Conservation (phyloP, 495 filamentous ascomycete genomes). For the Acidomyces sp. region DNA sequence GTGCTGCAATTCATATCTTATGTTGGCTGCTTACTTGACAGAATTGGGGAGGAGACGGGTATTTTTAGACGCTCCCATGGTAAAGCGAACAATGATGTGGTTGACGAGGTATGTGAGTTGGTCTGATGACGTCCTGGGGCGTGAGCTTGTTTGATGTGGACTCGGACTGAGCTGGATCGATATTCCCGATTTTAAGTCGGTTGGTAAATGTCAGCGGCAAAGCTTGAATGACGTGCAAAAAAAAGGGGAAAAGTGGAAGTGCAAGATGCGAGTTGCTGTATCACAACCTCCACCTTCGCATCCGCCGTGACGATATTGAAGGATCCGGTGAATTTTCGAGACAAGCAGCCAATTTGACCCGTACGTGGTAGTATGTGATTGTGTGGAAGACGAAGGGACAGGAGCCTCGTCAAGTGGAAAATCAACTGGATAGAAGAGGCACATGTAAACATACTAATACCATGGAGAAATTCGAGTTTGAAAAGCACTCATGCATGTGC, state of each 20-base stretch:
- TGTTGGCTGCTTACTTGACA: conserved; percentile 1
- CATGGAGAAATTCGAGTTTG: neutral
- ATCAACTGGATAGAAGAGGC: neutral
- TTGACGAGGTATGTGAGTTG: neutral
- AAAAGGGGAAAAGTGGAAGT: neutral
- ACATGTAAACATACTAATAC: neutral
- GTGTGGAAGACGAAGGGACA: too few species aligned
- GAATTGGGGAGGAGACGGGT: neutral
- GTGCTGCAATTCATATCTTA: too few species aligned
- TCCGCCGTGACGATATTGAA: neutral
- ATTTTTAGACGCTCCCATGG: neutral
- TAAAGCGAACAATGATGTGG: neutral
- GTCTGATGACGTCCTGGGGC: neutral
- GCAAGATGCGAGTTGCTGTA: neutral
- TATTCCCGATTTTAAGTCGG: too few species aligned
- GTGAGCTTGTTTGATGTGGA: too few species aligned
- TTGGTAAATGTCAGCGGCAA: too few species aligned
- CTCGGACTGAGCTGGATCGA: too few species aligned
- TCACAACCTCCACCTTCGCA: neutral
- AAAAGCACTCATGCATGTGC: neutral
- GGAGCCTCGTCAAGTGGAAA: too few species aligned
- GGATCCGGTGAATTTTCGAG: neutral
- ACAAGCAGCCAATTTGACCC: neutral
- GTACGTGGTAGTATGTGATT: neutral
- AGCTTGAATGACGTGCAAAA: too few species aligned